Evolutionary conservation across 2,329 filamentous ascomycete genomes (phyloP).

Genomic region (Fusarium annulatum): DNA sequence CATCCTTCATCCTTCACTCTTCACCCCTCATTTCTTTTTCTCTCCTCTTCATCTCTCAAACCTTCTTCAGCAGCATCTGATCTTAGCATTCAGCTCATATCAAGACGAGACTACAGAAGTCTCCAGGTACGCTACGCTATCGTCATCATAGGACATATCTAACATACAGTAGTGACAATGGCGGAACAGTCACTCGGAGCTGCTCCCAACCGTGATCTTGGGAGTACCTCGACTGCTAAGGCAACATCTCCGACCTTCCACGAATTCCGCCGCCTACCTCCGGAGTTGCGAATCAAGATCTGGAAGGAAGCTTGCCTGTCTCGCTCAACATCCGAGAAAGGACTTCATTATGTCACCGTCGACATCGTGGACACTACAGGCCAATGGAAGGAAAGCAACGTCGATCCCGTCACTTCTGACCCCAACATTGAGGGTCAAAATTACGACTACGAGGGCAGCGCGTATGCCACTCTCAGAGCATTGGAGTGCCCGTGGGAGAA

Average conservation of each 20-base stretch:
- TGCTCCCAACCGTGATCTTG: background rate
- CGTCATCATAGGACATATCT: background rate
- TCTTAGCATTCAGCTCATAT: background rate
- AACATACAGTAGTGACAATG: background rate
- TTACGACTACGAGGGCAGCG: background rate
- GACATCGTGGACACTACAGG: background rate
- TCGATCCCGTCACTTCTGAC: background rate
- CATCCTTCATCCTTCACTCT: background rate
- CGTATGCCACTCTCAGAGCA: background rate
- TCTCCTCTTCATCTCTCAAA: background rate
- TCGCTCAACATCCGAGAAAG: background rate
- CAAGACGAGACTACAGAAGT: rapidly evolving
- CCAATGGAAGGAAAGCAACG: background rate
- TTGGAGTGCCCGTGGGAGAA: background rate
- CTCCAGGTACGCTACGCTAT: background rate
- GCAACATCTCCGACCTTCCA: background rate
- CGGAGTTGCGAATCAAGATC: background rate
- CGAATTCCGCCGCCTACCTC: background rate
- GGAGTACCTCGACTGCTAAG: background rate
- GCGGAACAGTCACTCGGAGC: background rate
- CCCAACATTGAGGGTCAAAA: background rate
- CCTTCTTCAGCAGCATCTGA: background rate
- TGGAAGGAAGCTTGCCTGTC: background rate
- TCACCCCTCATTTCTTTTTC: background rate
- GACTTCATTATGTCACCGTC: background rate